Evolutionary conservation across 345 rosid genomes (phyloP), one percentile per base, ranked within the genome.

Genomic region (Salix udensis): DNA sequence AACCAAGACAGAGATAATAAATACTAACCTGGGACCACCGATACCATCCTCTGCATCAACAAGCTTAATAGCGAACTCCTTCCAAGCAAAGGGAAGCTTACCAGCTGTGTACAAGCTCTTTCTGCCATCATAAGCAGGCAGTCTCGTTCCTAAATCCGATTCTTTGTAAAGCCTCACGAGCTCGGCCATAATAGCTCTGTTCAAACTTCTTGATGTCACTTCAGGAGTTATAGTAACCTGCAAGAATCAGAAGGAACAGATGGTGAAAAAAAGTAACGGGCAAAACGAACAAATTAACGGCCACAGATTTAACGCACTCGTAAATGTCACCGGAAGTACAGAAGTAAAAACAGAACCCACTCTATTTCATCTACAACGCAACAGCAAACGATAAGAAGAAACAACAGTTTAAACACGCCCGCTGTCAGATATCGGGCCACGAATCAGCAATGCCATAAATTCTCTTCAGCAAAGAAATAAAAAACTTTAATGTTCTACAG

Each of bases 101-200:
- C 98, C 99, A 65, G 99, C 98, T 1, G 99, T 96, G 87, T 96
- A 96, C 74, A 96, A 91, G 50, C 94, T 91, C 86, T 91, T 96
- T 80, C 97, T 87, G 84, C 99, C 99, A 82, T 96, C 99, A 42
- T 96, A 96, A 76, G 99, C 99, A 68, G 99, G 99, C 70, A 96
- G 88, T 83, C 97, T 89, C 85, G 83, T 88, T 70, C 99, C 99
- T 16, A 96, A 83, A 71, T 91, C 96, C 79, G 99, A 90, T 80
- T 94, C 98, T 86, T 85, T 90, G 80, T 94, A 89, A 58, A 88
- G 83, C 85, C 86, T 92, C 61, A 96, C 96, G 80, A 96, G 91
- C 83, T 96, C 98, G 70, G 98, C 95, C 84, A 96, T 90, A 65
- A 96, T 96, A 76, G 92, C 91, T 85, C 98, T 89, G 91, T 96